Evolutionary conservation across 306 rosid genomes (phyloP).

Genomic region (Rosa multiflora): DNA sequence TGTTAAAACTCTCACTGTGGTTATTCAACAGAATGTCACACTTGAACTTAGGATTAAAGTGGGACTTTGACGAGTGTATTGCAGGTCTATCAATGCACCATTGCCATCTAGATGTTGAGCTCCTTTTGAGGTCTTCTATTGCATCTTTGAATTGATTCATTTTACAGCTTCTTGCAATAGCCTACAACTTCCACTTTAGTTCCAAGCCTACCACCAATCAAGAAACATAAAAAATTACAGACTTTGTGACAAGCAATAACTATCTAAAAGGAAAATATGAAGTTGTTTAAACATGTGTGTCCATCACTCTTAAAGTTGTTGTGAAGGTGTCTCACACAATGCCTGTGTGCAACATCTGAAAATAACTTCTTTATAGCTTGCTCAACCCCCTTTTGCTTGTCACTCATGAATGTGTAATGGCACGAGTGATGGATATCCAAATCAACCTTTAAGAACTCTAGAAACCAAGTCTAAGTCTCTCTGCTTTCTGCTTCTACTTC

Average conservation of each 20-base stretch:
- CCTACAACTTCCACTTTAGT: no score
- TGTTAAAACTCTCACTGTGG: no score
- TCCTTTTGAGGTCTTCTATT: neutral
- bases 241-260: no score
- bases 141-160: neutral
- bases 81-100: neutral
- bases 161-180: no score
- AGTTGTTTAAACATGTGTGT: neutral
- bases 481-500: no score
- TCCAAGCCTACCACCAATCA: no score
- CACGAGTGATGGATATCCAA: neutral
- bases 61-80: neutral
- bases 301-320: neutral
- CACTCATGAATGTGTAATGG: no score
- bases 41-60: neutral
- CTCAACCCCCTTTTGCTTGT: neutral
- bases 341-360: no score
- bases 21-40: neutral
- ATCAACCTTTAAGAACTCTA: neutral
- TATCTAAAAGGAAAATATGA: no score
- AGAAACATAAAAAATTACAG: no score
- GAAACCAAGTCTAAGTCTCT: neutral
- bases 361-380: no score
- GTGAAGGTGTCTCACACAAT: neutral
- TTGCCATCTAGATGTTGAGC: no score